Conservation (phyloP, 495 filamentous ascomycete genomes). For the Penicillium soppii region DNA sequence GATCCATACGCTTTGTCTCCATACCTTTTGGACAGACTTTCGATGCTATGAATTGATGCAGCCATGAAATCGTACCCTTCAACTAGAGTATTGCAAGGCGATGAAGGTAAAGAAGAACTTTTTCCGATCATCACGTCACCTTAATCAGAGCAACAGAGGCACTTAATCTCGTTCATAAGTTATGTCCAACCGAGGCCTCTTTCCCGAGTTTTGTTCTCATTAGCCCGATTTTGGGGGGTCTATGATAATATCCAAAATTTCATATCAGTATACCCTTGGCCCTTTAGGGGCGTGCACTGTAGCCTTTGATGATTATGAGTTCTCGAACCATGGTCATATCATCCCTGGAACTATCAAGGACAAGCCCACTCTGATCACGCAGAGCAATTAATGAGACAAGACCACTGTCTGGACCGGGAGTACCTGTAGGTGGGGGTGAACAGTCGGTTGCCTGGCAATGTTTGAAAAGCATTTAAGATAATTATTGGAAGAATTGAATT, state of each 20-base stretch:
- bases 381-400: background rate
- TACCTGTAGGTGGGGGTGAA: background rate
- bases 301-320: no score
- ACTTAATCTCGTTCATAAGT: conserved; percentile 1
- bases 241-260: no score
- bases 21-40: background rate
- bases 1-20: background rate
- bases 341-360: background rate
- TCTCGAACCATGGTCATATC: no score
- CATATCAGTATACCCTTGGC: no score
- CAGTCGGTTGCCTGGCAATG: background rate
- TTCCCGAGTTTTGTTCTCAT: no score
- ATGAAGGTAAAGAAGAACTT: background rate
- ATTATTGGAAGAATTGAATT: conserved; percentile 1
- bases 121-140: background rate
- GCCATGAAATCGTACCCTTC: conserved; percentile 5
- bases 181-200: no score
- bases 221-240: no score
- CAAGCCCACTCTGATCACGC: background rate
- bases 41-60: conserved; percentile 4
- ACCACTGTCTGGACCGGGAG: no score
- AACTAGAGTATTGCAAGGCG: conserved; percentile 4
- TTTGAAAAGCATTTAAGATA: conserved; percentile 11
- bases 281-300: no score
- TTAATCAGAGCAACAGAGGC: background rate